Evolutionary conservation across 306 rosid genomes (phyloP), one percentile per base, ranked within the genome.

Genomic region (Comarum palustre): DNA sequence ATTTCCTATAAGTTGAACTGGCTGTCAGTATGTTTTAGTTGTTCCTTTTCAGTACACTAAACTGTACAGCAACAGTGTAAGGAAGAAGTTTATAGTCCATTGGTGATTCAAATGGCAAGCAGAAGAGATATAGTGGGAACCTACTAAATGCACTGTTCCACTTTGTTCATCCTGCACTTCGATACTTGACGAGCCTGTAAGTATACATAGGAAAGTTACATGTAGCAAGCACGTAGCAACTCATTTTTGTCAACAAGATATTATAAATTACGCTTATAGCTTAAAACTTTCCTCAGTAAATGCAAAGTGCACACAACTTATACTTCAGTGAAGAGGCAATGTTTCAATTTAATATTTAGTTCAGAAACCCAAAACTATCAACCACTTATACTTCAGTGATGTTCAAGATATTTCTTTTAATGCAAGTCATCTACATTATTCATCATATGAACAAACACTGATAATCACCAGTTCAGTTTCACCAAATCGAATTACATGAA

Each of bases 121-220:
- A 71, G 86, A 88, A 79, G 89, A 72, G 73, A 91, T 75, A 59
- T 46, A 67, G 84, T 89, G 97, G 71, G 74, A 76, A 82, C 99
- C 99, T 55, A 91, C 97, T 89, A 94, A 89, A 83, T 89, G 99
- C 69, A 94, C 92, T 4, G 93, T 94, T 74, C 97, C 97, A 3
- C 90, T 91, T 76, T 81, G 82, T 82, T 94, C 97, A 77, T 94
- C 99, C 78, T 73, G 72, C 59, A 94, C 95, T 84, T 87, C 69
- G 80, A 94, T 91, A 82, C 78, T 86, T 54, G 99, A 94, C 11
- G 99, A 94, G 75, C 99, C 99, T 91, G 97, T 80, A 78, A 85
- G 48, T 71, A 74, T 78, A 43, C 75, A 86, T 20, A 42, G 0
- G 29, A 74, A 77, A 78, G 24, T 68, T 66, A 9, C 38, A 52